Base-by-base conservation (phyloP, 495 filamentous ascomycete species). In the Rostrohypoxylon terebratum region DNA sequence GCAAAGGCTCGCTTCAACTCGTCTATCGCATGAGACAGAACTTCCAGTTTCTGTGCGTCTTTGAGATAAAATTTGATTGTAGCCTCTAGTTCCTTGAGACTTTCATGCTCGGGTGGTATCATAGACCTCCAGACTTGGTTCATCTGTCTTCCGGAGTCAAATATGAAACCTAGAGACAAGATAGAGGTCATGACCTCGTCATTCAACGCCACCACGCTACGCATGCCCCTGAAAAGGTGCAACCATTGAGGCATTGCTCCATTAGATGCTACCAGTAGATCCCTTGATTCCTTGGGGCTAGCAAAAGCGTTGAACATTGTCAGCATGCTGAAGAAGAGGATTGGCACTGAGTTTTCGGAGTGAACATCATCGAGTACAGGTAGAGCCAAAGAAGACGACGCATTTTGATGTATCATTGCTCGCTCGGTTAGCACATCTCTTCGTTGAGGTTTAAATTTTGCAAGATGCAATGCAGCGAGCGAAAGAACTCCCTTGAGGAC, bases 401-500 rank as follows among this genome's bases (percentile, higher is more conserved):
- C 75, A 50, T 83, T 83, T 47, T 88, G 80, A 55, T 87, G 83
- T 28, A 83, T 73, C 47, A 85, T 78, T 0, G 85, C 84, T 3
- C 82, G 82, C 38, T 85, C 80, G 38, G 84, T 77, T 36, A 87
- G 86, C 0, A 48, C 18, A 18, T 81, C 78, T 59, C 50, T 79
- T 72, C 74, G 79, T 45, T 59, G 78, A 59, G 64, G 79, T 73
- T 60, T 81, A 66, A 33, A 80, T 47, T 64, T 81, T 59, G 86
- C 83, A 1, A 86, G 81, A 51, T 88, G 86, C 18, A 87, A 66
- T 2, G 86, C 81, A 0, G 85, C 80, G n/a, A 87, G 53, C 0
- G 83, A 81, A 10, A 88, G 76, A n/a, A 88, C 80, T 28, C 82
- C 84, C 51, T 81, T 81, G 75, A 88, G 82, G 2, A 88, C 77